Evolutionary conservation across 2,329 filamentous ascomycete species (phyloP).

Genomic region (Daldinia eschscholtzii): DNA sequence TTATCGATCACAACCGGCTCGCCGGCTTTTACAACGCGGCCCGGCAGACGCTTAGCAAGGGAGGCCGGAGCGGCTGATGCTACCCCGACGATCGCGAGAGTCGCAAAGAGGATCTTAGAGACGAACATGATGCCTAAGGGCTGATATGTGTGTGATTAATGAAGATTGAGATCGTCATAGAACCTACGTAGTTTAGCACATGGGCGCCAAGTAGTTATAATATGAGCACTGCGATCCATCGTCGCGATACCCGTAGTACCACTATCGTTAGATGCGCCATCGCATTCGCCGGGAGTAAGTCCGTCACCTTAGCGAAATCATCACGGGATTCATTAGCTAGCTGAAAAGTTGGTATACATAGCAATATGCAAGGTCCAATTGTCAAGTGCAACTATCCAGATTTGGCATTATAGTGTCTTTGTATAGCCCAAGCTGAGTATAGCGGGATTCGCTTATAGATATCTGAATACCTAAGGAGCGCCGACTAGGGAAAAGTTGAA

Average conservation of each 20-base stretch:
- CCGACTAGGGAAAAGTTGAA: background rate
- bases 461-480: background rate
- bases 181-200: slow-evolving; percentile 17
- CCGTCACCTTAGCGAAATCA: slow-evolving; percentile 1
- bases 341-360: background rate
- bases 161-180: slow-evolving; percentile 11
- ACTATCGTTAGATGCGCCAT: background rate
- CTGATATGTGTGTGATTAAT: slow-evolving; percentile 3
- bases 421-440: slow-evolving; percentile 2
- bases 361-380: slow-evolving; percentile 33
- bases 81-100: slow-evolving; percentile 21
- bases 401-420: slow-evolving; percentile 22
- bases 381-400: slow-evolving; percentile 27
- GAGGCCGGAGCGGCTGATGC: slow-evolving; percentile 22
- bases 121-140: slow-evolving; percentile 24
- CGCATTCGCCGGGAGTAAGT: background rate
- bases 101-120: slow-evolving; percentile 14
- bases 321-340: slow-evolving; percentile 10
- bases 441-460: slow-evolving; percentile 10
- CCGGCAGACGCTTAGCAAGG: slow-evolving; percentile 35
- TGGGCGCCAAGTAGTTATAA: background rate
- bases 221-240: background rate
- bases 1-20: slow-evolving; percentile 47
- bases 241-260: background rate
- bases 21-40: slow-evolving; percentile 45